Conservation (phyloP, 2,329 filamentous ascomycete species). For the Exophiala viscosa region DNA sequence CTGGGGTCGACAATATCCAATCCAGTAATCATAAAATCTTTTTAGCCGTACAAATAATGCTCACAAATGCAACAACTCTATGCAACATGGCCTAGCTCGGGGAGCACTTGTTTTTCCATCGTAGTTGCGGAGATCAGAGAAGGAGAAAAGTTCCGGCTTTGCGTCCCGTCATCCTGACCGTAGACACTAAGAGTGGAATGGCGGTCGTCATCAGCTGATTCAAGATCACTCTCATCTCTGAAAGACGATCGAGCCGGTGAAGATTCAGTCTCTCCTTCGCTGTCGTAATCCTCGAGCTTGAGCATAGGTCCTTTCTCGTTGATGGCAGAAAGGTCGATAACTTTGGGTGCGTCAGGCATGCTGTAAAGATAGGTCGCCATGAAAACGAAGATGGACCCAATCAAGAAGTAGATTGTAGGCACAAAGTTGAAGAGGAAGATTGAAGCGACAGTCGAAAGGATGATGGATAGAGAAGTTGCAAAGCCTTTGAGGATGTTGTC, state of each 20-base stretch:
- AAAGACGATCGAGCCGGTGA: conserved; percentile 5
- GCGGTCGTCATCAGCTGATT: conserved; percentile 31
- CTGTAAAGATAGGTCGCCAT: conserved; percentile 83
- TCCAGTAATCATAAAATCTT: too few species aligned
- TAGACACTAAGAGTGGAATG: conserved; percentile 10
- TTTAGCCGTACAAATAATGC: too few species aligned
- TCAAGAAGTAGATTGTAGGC: conserved; percentile 60
- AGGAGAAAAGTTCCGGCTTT: conserved; percentile 20
- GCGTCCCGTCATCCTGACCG: conserved; percentile 15
- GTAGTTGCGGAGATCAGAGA: conserved; percentile 15
- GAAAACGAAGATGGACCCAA: conserved; percentile 75
- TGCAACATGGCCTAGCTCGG: conserved; percentile 18
- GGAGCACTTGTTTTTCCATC: conserved; percentile 9
- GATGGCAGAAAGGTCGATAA: conserved; percentile 10
- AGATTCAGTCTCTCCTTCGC: background rate
- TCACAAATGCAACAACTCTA: background rate
- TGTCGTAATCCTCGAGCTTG: conserved; percentile 20
- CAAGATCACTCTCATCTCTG: conserved; percentile 22
- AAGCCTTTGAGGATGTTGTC: conserved; percentile 93
- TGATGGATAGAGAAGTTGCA: conserved; percentile 84
- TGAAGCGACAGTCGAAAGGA: conserved; percentile 80
- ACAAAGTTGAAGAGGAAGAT: conserved; percentile 77
- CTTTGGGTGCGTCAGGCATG: conserved; percentile 34
- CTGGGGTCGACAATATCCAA: too few species aligned
- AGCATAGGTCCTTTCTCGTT: conserved; percentile 18